Evolutionary conservation across 805 yeast genomes (phyloP).

Genomic region (Wickerhamiella slavikovae): DNA sequence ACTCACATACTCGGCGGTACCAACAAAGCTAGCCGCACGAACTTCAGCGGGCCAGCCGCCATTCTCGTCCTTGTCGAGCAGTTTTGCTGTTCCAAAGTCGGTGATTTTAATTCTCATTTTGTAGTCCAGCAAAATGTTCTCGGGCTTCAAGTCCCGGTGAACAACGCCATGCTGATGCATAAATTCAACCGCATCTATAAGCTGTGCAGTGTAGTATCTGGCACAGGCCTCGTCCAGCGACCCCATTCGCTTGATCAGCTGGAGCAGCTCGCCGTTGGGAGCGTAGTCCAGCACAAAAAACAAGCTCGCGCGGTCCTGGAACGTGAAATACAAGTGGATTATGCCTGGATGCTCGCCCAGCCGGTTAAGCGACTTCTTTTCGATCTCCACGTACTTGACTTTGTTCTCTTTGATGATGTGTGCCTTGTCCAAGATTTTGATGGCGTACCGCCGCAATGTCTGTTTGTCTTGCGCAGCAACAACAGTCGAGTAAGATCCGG

Average conservation of each 20-base stretch:
- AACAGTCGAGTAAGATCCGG: slow-evolving; percentile 91
- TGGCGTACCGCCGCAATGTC: slow-evolving; percentile 62
- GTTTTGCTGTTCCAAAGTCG: slow-evolving; percentile 95
- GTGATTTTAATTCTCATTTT: slow-evolving; percentile 82
- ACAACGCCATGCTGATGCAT: slow-evolving; percentile 80
- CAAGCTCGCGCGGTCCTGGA: slow-evolving; percentile 73
- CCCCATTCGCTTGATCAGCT: slow-evolving; percentile 43
- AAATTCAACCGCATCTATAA: slow-evolving; percentile 76
- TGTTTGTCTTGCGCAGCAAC: slow-evolving; percentile 65
- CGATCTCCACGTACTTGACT: slow-evolving; percentile 88
- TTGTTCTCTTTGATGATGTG: slow-evolving; percentile 90
- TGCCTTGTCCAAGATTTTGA: slow-evolving; percentile 74
- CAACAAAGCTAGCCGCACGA: slow-evolving; percentile 56
- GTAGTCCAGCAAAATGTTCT: slow-evolving; percentile 64
- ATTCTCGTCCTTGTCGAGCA: slow-evolving; percentile 24
- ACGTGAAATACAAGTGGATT: slow-evolving; percentile 77
- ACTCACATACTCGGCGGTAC: slow-evolving; percentile 91
- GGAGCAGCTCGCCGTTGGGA: slow-evolving; percentile 79
- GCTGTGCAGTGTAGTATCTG: slow-evolving; percentile 64
- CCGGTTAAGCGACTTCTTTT: slow-evolving; percentile 70
- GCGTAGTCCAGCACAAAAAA: slow-evolving; percentile 91
- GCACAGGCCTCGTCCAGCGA: slow-evolving; percentile 56
- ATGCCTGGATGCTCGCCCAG: slow-evolving; percentile 90
- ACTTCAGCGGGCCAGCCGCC: slow-evolving; percentile 19
- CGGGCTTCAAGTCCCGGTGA: slow-evolving; percentile 90